Percentiles rank a stretch among this genome's conserved stretches.
Conservation (phyloP, 805 yeast species). For the Soucietia sequanensis region DNA sequence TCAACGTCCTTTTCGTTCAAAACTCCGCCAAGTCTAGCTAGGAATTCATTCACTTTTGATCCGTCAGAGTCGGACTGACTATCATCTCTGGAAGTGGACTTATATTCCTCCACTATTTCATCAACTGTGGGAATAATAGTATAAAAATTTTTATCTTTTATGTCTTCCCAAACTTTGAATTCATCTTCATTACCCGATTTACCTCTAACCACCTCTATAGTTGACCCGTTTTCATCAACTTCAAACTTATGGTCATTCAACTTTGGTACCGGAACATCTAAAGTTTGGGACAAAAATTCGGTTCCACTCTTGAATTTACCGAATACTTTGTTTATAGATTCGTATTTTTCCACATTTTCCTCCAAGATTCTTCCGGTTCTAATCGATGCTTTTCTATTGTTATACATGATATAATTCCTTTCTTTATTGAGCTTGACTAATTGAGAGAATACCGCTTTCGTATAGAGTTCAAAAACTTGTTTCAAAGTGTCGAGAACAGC, state of each 20-base stretch:
- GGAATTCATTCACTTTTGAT: constrained; percentile 42
- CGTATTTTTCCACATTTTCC: constrained; percentile 36
- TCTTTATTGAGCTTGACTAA: constrained; percentile 35
- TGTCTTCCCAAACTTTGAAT: constrained; percentile 57
- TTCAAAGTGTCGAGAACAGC: constrained; percentile 24
- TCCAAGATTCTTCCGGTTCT: constrained; percentile 63
- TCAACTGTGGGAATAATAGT: constrained; percentile 47
- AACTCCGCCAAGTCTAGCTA: constrained; percentile 42
- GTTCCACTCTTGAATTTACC: constrained; percentile 46
- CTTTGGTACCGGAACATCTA: constrained; percentile 24
- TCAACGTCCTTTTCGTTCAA: constrained; percentile 51
- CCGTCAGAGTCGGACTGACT: constrained; percentile 21
- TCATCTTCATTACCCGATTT: constrained; percentile 24
- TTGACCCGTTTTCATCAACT: constrained; percentile 9
- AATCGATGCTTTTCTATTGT: constrained; percentile 55
- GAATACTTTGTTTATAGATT: constrained; percentile 29
- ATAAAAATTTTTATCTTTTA: constrained; percentile 65
- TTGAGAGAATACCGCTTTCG: constrained; percentile 39
- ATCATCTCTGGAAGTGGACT: constrained; percentile 7
- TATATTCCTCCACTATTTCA: constrained; percentile 10
- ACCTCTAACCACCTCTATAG: constrained; percentile 21
- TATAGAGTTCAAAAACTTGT: constrained; percentile 41
- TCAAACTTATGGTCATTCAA: constrained; percentile 5
- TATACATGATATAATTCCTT: constrained; percentile 32
- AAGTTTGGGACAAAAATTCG: constrained; percentile 41